A percentile compares a stretch with the other conserved stretches of the same genome.
Evolutionary conservation across 2,329 filamentous ascomycete genomes (phyloP).

Genomic region (Dactylellina drechsleri): DNA sequence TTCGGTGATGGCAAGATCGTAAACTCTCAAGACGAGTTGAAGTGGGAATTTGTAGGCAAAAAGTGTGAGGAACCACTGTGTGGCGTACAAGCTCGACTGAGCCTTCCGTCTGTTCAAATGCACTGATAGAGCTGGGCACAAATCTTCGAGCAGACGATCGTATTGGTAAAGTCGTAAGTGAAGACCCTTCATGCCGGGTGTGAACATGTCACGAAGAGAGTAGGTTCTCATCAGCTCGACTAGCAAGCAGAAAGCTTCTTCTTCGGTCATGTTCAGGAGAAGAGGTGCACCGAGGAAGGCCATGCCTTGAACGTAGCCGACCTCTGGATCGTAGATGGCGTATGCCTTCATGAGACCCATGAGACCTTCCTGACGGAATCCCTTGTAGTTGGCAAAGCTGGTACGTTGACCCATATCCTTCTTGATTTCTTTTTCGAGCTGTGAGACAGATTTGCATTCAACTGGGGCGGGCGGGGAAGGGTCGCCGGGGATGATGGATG

Average conservation of each 20-base stretch:
- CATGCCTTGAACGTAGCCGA: constrained; percentile 98
- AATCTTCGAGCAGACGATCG: constrained; percentile 89
- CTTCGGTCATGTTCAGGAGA: constrained; percentile 97
- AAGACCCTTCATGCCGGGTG: constrained; percentile 94
- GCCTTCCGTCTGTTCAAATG: constrained; percentile 89
- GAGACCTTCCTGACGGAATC: constrained; percentile 86
- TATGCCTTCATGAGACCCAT: constrained; percentile 98
- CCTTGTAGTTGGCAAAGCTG: constrained; percentile 95
- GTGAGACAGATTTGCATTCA: constrained; percentile 57
- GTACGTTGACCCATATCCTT: constrained; percentile 91
- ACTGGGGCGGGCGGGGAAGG: constrained; percentile 32
- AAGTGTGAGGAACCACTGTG: constrained; percentile 98
- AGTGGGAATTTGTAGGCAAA: constrained; percentile 98
- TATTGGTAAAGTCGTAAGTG: constrained; percentile 96
- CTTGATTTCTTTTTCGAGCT: constrained; percentile 87
- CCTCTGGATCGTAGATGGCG: constrained; percentile 90
- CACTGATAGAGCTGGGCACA: constrained; percentile 93
- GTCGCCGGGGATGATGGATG: constrained; percentile 43
- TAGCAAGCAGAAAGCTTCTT: constrained; percentile 93
- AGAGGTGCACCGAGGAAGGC: constrained; percentile 98
- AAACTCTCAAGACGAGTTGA: constrained; percentile 94
- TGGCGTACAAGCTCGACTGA: constrained; percentile 91
- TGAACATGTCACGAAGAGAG: constrained; percentile 87
- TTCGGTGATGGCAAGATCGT: constrained; percentile 93
- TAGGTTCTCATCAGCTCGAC: constrained; percentile 98